Evolutionary conservation across 768 basidiomycete genomes (phyloP), one percentile per base, ranked within the genome.

Genomic region (Stropharia rugosoannulata): DNA sequence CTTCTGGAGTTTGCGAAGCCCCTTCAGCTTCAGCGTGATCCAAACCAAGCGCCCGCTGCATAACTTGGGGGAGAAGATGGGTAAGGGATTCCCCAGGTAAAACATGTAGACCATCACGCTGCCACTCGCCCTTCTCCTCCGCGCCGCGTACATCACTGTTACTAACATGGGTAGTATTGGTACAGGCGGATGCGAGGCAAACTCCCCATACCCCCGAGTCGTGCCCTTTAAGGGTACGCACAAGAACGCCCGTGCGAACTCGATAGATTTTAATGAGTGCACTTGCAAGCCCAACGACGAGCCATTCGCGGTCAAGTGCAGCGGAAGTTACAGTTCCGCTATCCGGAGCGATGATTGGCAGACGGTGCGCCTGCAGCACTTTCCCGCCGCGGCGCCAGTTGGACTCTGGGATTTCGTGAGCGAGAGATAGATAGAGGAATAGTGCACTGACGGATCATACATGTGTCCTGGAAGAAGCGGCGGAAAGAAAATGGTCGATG

Each of bases 201-300:
- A 97, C 83, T 12, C 90, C 88, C 95, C 95, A 98, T 1, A 97
- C 95, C n/a, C 95, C 95, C 18, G 80, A 73, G 13, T 88, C 86
- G 68, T 97, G 95, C 0, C 95, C 95, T 8, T 83, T 76, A 1
- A 98, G 81, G 0, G 90, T 91, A 49, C 89, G 80, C 40, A 81
- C 80, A 48, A 90, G 82, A 1, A 87, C 81, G 0, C 95, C 95
- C 0, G 89, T 89, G 39, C 72, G 75, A 1, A 90, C 86, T 59
- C 87, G 87, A 73, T 93, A 98, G 9, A 98, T 78, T 63, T 93
- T 89, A 44, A 98, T 88, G 58, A 86, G 85, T 59, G 82, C 80
- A 67, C 89, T 95, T 8, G 91, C 90, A 61, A 97, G 87, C 1
- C 93, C 95, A 16, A 95, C 87, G 43, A 96, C 87, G 64, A 98